Percentiles rank a stretch among this genome's conserved stretches.
Conservation (phyloP, 2,329 filamentous ascomycete genomes). For the Xylaria sp. region DNA sequence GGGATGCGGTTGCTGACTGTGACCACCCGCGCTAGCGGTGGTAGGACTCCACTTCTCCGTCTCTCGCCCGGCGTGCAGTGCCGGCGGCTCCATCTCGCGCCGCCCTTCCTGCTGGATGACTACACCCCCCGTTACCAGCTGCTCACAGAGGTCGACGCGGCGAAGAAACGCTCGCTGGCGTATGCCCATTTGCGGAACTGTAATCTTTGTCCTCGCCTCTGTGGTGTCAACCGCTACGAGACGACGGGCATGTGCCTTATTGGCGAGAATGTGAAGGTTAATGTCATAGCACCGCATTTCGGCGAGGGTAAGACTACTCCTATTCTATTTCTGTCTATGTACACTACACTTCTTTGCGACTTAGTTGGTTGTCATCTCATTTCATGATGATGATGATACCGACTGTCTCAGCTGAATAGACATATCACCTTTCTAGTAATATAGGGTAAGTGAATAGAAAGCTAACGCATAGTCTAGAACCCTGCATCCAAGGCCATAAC, state of each 20-base stretch:
- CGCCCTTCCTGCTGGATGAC: constrained; percentile 76
- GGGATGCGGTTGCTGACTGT: constrained; percentile 21
- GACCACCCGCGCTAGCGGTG: background rate
- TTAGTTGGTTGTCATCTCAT: background rate
- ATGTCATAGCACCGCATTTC: constrained; percentile 86
- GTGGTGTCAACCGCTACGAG: constrained; percentile 83
- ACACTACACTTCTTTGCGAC: no score
- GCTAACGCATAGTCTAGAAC: constrained; percentile 59
- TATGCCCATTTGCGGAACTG: constrained; percentile 81
- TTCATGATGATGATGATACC: no score
- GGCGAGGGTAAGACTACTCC: constrained; percentile 68
- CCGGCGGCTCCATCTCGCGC: constrained; percentile 62
- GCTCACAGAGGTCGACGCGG: constrained; percentile 73
- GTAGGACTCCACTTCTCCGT: background rate
- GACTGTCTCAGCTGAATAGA: background rate
- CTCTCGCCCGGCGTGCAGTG: background rate
- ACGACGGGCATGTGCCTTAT: constrained; percentile 82
- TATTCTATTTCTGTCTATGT: background rate
- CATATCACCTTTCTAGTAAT: background rate
- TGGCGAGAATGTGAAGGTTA: constrained; percentile 77
- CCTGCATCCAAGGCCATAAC: constrained; percentile 83
- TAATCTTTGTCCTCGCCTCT: constrained; percentile 82
- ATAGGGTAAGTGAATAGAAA: background rate
- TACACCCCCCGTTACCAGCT: constrained; percentile 79
- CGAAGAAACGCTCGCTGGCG: constrained; percentile 77